Percentiles rank a stretch among this genome's conserved stretches.
phyloP scores from a whole-genome alignment of 2,329 filamentous ascomycete genomes.

The Arthrinium puccinioides region DNA sequence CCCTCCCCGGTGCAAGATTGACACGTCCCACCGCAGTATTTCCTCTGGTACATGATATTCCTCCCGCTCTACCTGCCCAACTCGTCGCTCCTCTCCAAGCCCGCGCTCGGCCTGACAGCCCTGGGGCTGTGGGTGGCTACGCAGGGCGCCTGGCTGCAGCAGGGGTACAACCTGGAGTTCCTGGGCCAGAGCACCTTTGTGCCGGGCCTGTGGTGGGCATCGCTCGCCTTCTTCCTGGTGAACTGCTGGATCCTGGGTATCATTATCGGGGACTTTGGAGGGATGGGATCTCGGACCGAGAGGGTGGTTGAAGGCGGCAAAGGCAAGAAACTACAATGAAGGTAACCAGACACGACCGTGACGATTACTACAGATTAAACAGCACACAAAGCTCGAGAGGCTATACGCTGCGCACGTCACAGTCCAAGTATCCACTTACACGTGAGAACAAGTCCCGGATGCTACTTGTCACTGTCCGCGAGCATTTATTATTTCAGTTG shows the following conservation, averaged over 20 bases:
- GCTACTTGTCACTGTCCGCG: too few species aligned
- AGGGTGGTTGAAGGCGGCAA: not conserved
- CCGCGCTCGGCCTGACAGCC: constrained; percentile 55
- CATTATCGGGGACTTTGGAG: constrained; percentile 60
- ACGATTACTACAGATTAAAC: not conserved
- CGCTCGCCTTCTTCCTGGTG: constrained; percentile 71
- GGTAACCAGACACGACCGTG: too few species aligned
- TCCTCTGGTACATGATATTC: constrained; percentile 95
- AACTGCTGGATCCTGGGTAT: constrained; percentile 85
- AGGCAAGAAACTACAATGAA: too few species aligned
- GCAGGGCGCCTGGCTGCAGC: constrained; percentile 71
- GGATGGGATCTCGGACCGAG: not conserved
- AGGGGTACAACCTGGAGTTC: constrained; percentile 71
- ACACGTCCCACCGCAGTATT: constrained; percentile 57
- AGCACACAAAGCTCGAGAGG: not conserved
- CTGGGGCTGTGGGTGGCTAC: constrained; percentile 65
- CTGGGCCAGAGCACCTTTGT: constrained; percentile 77
- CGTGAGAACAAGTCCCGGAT: not conserved
- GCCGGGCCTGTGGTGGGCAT: constrained; percentile 72
- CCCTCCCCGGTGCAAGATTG: not conserved
- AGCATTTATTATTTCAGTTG: too few species aligned
- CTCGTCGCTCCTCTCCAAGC: constrained; percentile 61
- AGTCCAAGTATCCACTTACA: not conserved
- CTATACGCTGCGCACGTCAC: not conserved
- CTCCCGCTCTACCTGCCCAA: constrained; percentile 82